Evolutionary conservation across 2,329 filamentous ascomycete genomes (phyloP), one percentile per base, ranked within the genome.

Genomic region (Hypoxylon sp.): DNA sequence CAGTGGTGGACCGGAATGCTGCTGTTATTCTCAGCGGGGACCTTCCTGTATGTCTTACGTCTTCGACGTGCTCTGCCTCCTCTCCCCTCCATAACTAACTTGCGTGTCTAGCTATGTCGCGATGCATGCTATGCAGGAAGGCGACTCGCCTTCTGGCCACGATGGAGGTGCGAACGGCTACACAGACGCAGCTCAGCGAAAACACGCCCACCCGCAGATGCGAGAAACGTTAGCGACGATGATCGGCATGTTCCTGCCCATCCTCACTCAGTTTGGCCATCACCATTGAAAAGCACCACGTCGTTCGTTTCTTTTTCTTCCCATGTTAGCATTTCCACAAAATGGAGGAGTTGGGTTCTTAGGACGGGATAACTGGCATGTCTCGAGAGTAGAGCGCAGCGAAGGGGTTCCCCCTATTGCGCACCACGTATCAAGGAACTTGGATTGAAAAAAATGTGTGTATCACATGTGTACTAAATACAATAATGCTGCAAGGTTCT

Each of bases 61-160:
- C n/a, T 24, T 5, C n/a, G 7, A 33, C 8, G 1, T 47, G 21
- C 10, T 3, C 15, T 3, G 6, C 10, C 8, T 33, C n/a, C 15
- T 18, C n/a, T 41, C 20, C 29, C 21, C 26, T 17, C 41, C 31
- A 13, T 42, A 56, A 33, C 46, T 58, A 43, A 55, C 68, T 72
- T 61, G 75, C 63, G 43, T 41, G 8, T 45, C 11, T 62, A 96
- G 92, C 67, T 97, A 98, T 70, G 95, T 99, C 38, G 95, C 95
- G 1, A 97, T 98, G 93, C 95, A 99, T 72, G 92, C 93, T 0
- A 97, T 98, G 92, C 91, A 96, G 72, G 93, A 97, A 69, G 85
- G 88, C 18, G 78, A 80, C 48, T 74, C 75, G 7, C 72, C 76
- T 1, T 77, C 82, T 24, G 74, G 77, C 48, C 81, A 87, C 62